Evolutionary conservation across 805 yeast species (phyloP), one percentile per base, ranked within the genome.

Genomic region (Diddensiella transvaalensis): DNA sequence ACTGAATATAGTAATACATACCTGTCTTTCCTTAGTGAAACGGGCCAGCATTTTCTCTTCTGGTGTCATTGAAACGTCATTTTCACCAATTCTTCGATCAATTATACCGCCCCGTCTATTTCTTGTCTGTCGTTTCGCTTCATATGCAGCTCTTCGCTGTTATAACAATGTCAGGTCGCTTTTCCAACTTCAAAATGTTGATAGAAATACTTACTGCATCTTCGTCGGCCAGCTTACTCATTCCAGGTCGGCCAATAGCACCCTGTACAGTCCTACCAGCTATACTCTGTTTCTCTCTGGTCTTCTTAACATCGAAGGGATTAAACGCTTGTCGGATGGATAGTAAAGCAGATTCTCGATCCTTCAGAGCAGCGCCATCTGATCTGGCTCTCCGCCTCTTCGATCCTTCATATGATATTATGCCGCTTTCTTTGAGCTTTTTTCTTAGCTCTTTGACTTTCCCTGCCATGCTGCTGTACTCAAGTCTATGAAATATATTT

Each of bases 41-140:
- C 99, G 82, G 62, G 85, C 96, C 68, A 93, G 77, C 96, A 89
- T 89, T 66, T 85, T 87, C 57, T 93, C 96, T 66, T 93, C 98
- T 10, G 82, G 82, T n/a, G 84, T 78, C 72, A 93, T 61, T 42
- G 72, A 66, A 4, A 72, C 65, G 65, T 87, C 83, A 54, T 78
- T 77, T 62, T 93, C 99, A 64, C 99, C 99, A 66, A 93, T 91
- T 68, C 96, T 80, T 56, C 89, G 77, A 71, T 93, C 99, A 2
- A 80, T 65, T 11, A 93, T 61, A 1, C 87, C 87, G 45, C 97
- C 96, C 33, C 75, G 80, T 63, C 78, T 85, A 56, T 87, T 85
- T 59, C 82, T 44, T 73, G 68, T n/a, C 74, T 65, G 63, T 26
- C 76, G 78, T 57, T 77, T 82, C 18, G 79, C 77, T 42, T 86